Base-by-base conservation (phyloP, 1,284 basidiomycete species). In the Bondarzewia mesenterica region DNA sequence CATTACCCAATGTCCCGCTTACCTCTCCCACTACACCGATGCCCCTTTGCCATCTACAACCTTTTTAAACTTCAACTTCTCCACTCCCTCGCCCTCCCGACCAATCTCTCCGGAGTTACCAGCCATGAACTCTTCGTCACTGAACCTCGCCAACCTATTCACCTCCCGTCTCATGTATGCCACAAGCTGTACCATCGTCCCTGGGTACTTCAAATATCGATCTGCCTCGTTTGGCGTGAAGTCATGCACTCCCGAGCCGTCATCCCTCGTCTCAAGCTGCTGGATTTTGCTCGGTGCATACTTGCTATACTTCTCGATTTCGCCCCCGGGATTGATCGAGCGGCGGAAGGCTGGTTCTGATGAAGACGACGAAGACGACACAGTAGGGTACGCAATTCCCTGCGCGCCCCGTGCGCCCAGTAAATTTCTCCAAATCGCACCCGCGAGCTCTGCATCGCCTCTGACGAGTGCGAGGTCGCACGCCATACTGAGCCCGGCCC, bases 341-440 rank as follows among this genome's bases (percentile, higher is more conserved):
- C 83, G 74, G 29, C 81, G 65, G 65, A 77, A 86, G 8, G 42
- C 21, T 25, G 42, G 25, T 10, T 16, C 18, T 27, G 20, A 22
- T 12, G 6, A 47, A 22, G 48, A 52, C 22, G 49, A 52, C 18
- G 39, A 49, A 27, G 47, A 49, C 5, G 60, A 58, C 10, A 5
- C 10, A n/a, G 62, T 56, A 12, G 71, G 69, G 50, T 77, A 74
- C 2, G 69, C 68, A 44, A 88, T 82, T 2, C 82, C 83, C 47
- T 72, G 71, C 10, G 85, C 84, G 0, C 88, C 87, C 21, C 86
- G 71, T 16, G 78, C 86, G 7, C 87, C 87, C 35, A 97, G 85
- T 40, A 97, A 64, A 64, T 98, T 98, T 26, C 95, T 75, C 95
- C 95, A 99, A 1, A 95, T 68, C 4, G 90, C 90, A 22, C 74